Base-by-base conservation (phyloP, 306 rosid species). In the Gynostemma pentaphyllum region DNA sequence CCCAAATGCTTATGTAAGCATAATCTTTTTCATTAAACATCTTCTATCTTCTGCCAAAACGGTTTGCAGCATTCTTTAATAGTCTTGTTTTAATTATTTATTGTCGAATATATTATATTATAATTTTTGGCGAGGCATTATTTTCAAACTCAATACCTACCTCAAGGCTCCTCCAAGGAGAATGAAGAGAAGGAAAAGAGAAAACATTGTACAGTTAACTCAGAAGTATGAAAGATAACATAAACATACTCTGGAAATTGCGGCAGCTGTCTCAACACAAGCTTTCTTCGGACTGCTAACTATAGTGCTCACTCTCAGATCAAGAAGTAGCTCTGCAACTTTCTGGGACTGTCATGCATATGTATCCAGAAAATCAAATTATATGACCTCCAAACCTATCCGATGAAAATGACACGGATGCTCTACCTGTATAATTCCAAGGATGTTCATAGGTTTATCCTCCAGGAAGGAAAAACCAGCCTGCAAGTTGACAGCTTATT, bases 271-370 rank as follows among this genome's bases (percentile, higher is more conserved):
- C 74, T 82, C 96, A 30, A 76, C 57, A 70, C 85, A 82, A 64
- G 94, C 88, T 77, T 79, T 81, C 71, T 60, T 83, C 32, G 85
- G 76, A 82, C 96, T 83, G 71, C 87, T 84, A 51, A 88, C 68
- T 74, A 88, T 68, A 67, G 94, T 77, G 74, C 69, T 81, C 67
- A 88, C 84, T 55, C 66, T 82, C 76, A 81, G 77, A 81, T 92
- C 98, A 68, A 92, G 88, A 50, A 92, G 96, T 54, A 92, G 80
- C 84, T 84, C 96, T 5, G 94, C 95, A 52, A 81, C 80, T 77
- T 92, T 88, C 82, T 92, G 95, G 81, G 99, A 86, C 96, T 88
- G 87, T 74, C 65, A 74, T 50, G 57, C 30, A 71, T 60, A 74
- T 50, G 57, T 27, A 71, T 60, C 61, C 68, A 34, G 51, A 68